Base-by-base conservation (phyloP, 1,139 yeast species). In the Blastobotrys raffinosifermentans region DNA sequence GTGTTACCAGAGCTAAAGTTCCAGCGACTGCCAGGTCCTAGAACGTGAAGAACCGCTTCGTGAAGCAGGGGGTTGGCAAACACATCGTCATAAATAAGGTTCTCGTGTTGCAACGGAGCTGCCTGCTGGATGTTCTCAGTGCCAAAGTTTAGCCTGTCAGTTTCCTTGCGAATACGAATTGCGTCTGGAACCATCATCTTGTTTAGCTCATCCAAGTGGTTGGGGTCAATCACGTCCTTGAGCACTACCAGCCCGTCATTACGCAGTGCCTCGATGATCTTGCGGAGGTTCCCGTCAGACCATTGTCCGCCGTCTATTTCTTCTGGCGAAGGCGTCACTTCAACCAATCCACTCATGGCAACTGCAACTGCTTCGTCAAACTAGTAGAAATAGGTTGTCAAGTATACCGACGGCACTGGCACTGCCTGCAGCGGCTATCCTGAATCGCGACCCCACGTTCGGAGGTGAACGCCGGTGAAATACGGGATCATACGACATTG, bases 71-170 rank as follows among this genome's bases (percentile, higher is more conserved):
- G 29, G 32, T 48, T 48, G 25, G 34, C 38, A 17, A 32, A 38
- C 6, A 48, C 31, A 29, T 46, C 49, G 9, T 46, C 47, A 26
- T 29, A 47, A 6, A 37, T 16, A 23, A 44, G 35, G 7, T 40
- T 43, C 5, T 33, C 15, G 13, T 18, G 15, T 15, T 46, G 45
- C 18, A 48, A 29, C 4, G 50, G 50, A 1, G 51, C 48, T 10
- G 39, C 47, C 32, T 48, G 52, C 38, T 48, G 52, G 27, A 48
- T 34, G 30, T 47, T 47, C 31, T 40, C 45, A 1, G 48, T 43
- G 13, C 51, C 51, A 35, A 44, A 46, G 30, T 47, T 47, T 25
- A 43, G 31, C 16, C 32, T 31, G 6, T 33, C 39, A 2, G 38
- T 30, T 14, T 33, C 29, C 8, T 33, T 27, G 10, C 48, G 37